A percentile compares a stretch with the other conserved stretches of the same genome.
Conservation (phyloP, 1,284 basidiomycete genomes). For the Boletus subluridellus region DNA sequence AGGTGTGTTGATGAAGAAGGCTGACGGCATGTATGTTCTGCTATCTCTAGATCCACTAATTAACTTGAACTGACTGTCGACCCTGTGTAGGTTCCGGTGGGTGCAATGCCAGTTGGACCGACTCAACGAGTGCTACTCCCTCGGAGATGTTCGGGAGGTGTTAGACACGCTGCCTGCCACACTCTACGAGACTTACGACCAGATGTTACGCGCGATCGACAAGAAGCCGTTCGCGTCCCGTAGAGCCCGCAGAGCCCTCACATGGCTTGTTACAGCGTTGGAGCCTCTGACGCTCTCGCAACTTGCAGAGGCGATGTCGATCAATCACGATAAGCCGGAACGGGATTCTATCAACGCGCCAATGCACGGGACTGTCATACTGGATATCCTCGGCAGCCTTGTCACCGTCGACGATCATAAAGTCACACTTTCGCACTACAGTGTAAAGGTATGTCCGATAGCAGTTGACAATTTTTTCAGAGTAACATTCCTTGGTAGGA, state of each 20-base stretch:
- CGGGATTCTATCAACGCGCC: background rate
- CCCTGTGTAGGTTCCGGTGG: slow-evolving; percentile 10
- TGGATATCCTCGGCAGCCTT: background rate
- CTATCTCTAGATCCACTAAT: background rate
- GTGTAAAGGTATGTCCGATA: background rate
- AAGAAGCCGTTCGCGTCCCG: background rate
- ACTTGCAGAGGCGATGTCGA: background rate
- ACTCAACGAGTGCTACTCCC: background rate
- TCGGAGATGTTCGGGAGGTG: background rate
- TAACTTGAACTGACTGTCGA: background rate
- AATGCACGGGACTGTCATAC: background rate
- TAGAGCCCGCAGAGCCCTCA: background rate
- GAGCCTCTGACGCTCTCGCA: background rate
- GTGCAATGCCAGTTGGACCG: slow-evolving; percentile 11
- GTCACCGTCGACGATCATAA: background rate
- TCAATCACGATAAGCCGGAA: background rate
- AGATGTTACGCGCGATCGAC: slow-evolving; percentile 1
- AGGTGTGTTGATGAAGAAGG: background rate
- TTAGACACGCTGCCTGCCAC: background rate
- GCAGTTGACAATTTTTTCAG: too few relatives aligned
- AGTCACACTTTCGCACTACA: background rate
- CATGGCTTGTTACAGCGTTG: background rate
- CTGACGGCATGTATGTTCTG: slow-evolving; percentile 8
- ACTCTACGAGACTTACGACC: slow-evolving; percentile 3
- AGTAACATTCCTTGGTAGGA: background rate